Evolutionary conservation across 495 filamentous ascomycete genomes (phyloP).

Genomic region (Aspergillus kassunensis): DNA sequence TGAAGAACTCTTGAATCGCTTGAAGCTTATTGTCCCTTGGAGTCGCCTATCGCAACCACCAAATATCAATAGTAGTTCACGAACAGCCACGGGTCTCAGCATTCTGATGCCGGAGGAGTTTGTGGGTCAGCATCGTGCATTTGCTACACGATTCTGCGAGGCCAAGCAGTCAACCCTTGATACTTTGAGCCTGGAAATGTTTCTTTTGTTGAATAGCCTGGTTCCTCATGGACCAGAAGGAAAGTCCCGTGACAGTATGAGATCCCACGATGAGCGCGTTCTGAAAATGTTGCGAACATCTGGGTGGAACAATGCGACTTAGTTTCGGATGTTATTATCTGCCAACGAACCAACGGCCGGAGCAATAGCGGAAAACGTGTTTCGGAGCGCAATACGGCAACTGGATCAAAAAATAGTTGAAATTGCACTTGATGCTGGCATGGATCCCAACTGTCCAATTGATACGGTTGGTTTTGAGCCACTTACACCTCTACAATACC

Average conservation of each 20-base stretch:
- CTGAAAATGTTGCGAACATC: slow-evolving; percentile 9
- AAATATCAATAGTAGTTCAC: slow-evolving; percentile 7
- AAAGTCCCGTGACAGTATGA: not conserved
- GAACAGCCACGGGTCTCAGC: slow-evolving; percentile 5
- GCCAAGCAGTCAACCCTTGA: slow-evolving; percentile 1
- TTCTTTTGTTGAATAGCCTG: slow-evolving; percentile 15
- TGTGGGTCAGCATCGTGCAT: not conserved
- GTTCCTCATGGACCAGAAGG: not conserved
- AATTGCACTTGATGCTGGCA: slow-evolving; percentile 3
- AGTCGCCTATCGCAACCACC: not conserved
- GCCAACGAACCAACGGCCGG: slow-evolving; percentile 7
- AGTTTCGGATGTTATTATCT: slow-evolving; percentile 3
- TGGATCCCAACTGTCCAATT: slow-evolving; percentile 6
- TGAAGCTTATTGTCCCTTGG: slow-evolving; percentile 10
- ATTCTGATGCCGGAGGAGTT: slow-evolving; percentile 15
- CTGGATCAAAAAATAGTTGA: not conserved
- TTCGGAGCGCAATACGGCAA: slow-evolving; percentile 8
- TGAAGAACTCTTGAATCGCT: not conserved
- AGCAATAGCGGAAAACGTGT: slow-evolving; percentile 11
- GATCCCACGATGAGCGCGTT: slow-evolving; percentile 4
- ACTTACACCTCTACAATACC: slow-evolving; percentile 9
- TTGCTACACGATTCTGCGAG: slow-evolving; percentile 1
- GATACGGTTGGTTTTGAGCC: slow-evolving; percentile 1
- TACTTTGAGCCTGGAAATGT: slow-evolving; percentile 4
- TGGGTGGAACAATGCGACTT: slow-evolving; percentile 7